Base-by-base conservation (phyloP, 2,329 filamentous ascomycete genomes). In the Neurospora sp. region DNA sequence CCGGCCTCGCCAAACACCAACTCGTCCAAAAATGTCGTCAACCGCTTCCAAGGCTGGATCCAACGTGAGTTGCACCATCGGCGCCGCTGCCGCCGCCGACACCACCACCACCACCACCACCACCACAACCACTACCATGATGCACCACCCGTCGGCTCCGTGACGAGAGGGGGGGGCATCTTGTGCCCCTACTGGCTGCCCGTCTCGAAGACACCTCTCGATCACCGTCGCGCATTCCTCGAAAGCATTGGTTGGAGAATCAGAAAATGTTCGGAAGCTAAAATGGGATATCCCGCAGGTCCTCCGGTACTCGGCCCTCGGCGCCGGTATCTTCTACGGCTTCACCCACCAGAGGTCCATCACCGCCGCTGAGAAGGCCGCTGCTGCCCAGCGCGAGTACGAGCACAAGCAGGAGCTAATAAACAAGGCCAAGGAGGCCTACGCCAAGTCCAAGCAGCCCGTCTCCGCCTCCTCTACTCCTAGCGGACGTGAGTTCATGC, bases 291-390 rank as follows among this genome's bases (percentile, higher is more conserved):
- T 66, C 66, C 17, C 68, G 19, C 82, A 99, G 96, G 95, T 99
- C 82, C 89, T 98, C 82, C 94, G 96, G 84, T 99, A 95, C 88
- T 95, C 93, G 79, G 94, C 94, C 80, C 92, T 99, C 76, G 92
- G 90, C 79, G 86, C 93, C 78, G 96, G 96, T 81, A 85, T 98
- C 80, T 90, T 97, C 84, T 99, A 99, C 86, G 96, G 96, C 81
- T 89, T 97, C 85, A 92, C 90, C 83, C 95, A 97, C 86, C 96
- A 99, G 85, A 86, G 91, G 79, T 87, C 89, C 73, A 91, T 99
- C 82, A 90, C 84, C 76, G 82, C 91, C 70, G 82, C 87, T 78
- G 89, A 93, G 79, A 91, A 90, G 83, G 83, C 87, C 73, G 85
- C 89, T 76, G 88, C 90, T 77, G 87, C 88, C 77, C 84, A 96